Base-by-base conservation (phyloP, 192 early-diverging fungal genomes). In the Blastocladiella britannica region DNA sequence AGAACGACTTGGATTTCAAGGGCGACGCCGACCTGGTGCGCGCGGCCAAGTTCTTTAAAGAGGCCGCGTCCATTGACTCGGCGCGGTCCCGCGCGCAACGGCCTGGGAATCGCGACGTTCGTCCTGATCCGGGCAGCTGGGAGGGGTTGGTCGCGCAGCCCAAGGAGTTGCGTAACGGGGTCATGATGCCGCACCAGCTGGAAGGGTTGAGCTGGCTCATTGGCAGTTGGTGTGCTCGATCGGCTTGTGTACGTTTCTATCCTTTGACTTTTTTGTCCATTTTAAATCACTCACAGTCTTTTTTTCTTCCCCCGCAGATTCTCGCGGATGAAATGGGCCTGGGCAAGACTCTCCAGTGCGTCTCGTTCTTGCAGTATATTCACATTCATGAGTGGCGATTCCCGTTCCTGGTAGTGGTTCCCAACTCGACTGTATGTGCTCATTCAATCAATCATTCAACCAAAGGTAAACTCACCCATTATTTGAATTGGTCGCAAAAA, bases 261-360 rank as follows among this genome's bases (percentile, higher is more conserved):
- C 53, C 55, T 18, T 60, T 55, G 12, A 51, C 22, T 47, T 22
- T 28, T 37, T 18, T 5, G 25, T 5, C 15, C 6, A 7, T 30
- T 63, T 53, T 9, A 12, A 55, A 25, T 9, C 43, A 7, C 9
- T 24, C 25, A 52, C 47, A 27, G 0, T 28, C 52, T 27, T 55
- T n/a, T 29, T 26, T 22, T 22, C 58, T 62, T 63, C 65, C 67
- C 26, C 71, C 76, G 23, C 78, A 74, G 55, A 78, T 85, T 59
- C 58, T 85, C 25, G 82, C 84, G 18, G 83, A 85, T 65, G 83
- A 85, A 55, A 85, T 85, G 82, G 84, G 84, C 5, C 56, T 85
- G 29, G 83, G 78, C 52, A 87, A 87, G 63, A 87, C 85, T 7
- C 73, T 86, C 23, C 85, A 87, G 59, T 74, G 84, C 30, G 74